A percentile compares a stretch with the other conserved stretches of the same genome.
phyloP scores from a whole-genome alignment of 371 early-diverging fungal genomes.

The Mucor sp. region DNA sequence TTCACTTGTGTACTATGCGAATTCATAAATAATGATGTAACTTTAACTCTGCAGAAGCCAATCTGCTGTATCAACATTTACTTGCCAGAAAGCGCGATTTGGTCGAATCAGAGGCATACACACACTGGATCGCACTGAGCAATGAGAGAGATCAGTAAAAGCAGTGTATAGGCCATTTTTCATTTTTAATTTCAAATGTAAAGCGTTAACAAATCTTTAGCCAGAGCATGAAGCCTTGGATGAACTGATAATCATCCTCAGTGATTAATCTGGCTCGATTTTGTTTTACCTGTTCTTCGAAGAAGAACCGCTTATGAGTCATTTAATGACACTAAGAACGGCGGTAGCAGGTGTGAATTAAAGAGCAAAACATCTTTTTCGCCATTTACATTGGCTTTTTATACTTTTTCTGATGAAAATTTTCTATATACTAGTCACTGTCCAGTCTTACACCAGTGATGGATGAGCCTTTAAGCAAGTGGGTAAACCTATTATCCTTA shows the following conservation, averaged over 20 bases:
- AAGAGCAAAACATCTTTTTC: slow-evolving; percentile 8
- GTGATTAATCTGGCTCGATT: slow-evolving; percentile 42
- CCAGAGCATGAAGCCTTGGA: slow-evolving; percentile 47
- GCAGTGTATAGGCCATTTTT: no score
- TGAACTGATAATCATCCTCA: slow-evolving; percentile 34
- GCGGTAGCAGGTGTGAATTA: slow-evolving; percentile 39
- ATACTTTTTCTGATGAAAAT: slow-evolving; percentile 6
- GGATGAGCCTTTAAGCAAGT: not conserved
- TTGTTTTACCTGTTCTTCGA: slow-evolving; percentile 36
- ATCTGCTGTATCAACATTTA: no score
- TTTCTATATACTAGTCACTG: slow-evolving; percentile 6
- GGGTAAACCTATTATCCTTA: not conserved
- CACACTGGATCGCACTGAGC: no score
- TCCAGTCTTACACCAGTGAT: not conserved
- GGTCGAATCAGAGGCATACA: no score
- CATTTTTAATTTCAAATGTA: not conserved
- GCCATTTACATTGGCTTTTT: not conserved
- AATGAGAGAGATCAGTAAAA: no score
- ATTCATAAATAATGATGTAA: no score
- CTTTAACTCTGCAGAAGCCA: no score
- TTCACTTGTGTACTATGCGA: no score
- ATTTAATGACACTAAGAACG: slow-evolving; percentile 21
- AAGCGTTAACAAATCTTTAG: slow-evolving; percentile 17
- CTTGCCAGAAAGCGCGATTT: no score
- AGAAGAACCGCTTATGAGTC: slow-evolving; percentile 28